phyloP scores from a whole-genome alignment of 1,284 basidiomycete genomes.

The Naganishia liquefaciens region DNA sequence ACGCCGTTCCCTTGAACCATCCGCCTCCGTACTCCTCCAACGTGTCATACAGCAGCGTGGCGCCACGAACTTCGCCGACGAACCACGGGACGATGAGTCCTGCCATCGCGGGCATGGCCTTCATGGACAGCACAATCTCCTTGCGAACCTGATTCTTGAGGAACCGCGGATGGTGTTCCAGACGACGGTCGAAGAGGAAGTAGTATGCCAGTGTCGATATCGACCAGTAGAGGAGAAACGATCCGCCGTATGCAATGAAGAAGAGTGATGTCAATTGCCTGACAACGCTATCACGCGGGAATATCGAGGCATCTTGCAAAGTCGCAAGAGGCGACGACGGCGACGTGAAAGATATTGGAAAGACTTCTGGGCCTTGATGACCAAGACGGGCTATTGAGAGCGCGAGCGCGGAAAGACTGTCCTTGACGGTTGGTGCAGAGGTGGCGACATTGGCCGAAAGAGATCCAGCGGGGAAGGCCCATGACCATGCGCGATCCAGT shows the following conservation, averaged over 20 bases:
- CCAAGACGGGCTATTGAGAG: conserved; percentile 24
- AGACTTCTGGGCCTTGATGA: conserved; percentile 20
- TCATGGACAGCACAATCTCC: conserved; percentile 77
- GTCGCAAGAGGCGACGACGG: conserved; percentile 11
- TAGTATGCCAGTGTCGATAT: conserved; percentile 82
- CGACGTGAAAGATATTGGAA: conserved; percentile 14
- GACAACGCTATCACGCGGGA: conserved; percentile 69
- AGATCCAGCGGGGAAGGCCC: conserved; percentile 25
- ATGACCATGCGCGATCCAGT: conserved; percentile 24
- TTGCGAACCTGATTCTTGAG: conserved; percentile 76
- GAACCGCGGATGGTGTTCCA: conserved; percentile 94
- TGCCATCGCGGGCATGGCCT: conserved; percentile 77
- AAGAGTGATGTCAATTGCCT: conserved; percentile 78
- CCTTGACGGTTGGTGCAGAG: conserved; percentile 20
- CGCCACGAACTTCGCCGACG: conserved; percentile 84
- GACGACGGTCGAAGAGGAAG: conserved; percentile 90
- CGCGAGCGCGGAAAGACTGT: conserved; percentile 21
- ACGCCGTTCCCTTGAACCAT: conserved; percentile 40
- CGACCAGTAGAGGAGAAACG: conserved; percentile 78
- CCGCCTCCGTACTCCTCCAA: conserved; percentile 65
- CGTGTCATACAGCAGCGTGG: conserved; percentile 75
- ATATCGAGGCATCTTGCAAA: conserved; percentile 36
- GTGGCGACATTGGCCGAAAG: conserved; percentile 9
- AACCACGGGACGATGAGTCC: conserved; percentile 91
- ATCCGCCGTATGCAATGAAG: conserved; percentile 75